phyloP scores from a whole-genome alignment of 179 eudicot genomes.

The Actinidia arguta region DNA sequence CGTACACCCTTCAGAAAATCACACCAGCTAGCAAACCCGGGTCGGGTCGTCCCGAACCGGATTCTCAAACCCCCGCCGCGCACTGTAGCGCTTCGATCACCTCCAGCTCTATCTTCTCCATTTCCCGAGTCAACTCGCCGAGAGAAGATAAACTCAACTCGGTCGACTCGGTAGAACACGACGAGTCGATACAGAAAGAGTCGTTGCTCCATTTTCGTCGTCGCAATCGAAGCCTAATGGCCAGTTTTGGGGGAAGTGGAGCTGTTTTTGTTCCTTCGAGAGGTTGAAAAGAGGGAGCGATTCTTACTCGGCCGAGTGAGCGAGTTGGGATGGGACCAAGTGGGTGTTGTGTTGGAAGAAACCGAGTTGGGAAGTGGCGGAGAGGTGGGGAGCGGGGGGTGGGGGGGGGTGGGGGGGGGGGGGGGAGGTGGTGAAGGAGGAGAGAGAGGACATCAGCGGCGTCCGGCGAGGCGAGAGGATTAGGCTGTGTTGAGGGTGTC shows the following conservation, averaged over 20 bases:
- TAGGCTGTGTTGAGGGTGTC: neutral
- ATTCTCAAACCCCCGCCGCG: constrained; percentile 53
- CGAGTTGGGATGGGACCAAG: constrained; percentile 52
- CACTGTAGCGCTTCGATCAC: constrained; percentile 53
- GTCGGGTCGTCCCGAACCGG: constrained; percentile 40
- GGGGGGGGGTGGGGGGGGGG: too few relatives aligned
- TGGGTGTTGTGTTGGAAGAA: constrained; percentile 75
- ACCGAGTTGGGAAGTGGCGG: constrained; percentile 47
- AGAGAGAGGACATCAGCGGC: constrained; percentile 52
- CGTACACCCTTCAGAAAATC: constrained; percentile 49
- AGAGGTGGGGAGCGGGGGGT: too few relatives aligned
- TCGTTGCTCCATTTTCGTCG: constrained; percentile 41
- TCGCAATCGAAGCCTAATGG: constrained; percentile 63
- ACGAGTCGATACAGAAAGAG: constrained; percentile 58
- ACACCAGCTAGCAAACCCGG: constrained; percentile 57
- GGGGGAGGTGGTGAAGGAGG: constrained; percentile 11
- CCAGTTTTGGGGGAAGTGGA: constrained; percentile 56
- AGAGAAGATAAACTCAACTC: constrained; percentile 43
- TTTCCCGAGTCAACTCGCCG: constrained; percentile 53
- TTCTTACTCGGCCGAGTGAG: constrained; percentile 61
- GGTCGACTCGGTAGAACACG: constrained; percentile 28
- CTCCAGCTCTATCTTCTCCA: constrained; percentile 67
- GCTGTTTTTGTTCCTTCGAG: constrained; percentile 36
- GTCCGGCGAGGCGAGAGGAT: neutral
- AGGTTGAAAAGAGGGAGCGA: constrained; percentile 56